Conservation (phyloP, 176 grass and related monocot genomes). For the Carex pumila region DNA sequence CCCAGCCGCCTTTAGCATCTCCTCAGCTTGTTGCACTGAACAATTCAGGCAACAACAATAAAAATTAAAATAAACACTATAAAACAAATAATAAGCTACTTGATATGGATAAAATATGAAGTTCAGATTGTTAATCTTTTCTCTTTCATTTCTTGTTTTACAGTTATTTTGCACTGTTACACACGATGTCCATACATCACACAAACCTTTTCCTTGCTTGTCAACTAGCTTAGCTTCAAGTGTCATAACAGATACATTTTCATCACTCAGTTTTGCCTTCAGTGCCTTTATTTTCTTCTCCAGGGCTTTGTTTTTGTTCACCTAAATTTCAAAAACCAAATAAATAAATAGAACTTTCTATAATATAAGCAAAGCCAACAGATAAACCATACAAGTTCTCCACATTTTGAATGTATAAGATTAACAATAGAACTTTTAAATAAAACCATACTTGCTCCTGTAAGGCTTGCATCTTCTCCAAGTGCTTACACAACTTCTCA, state of each 20-base stretch:
- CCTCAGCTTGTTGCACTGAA: conserved; percentile 43
- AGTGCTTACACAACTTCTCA: conserved; percentile 68
- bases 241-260: conserved; percentile 31
- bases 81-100: too few species aligned
- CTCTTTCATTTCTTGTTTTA: not conserved
- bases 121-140: not conserved
- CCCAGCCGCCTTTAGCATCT: conserved; percentile 36
- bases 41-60: not conserved
- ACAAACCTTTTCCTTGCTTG: conserved; percentile 63
- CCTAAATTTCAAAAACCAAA: conserved; percentile 29
- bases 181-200: not conserved
- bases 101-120: not conserved
- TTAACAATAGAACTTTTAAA: not conserved
- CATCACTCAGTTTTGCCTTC: conserved; percentile 57
- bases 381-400: not conserved
- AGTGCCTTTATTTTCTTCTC: conserved; percentile 79
- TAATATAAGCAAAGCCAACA: not conserved
- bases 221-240: conserved; percentile 51
- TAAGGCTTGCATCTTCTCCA: conserved; percentile 43
- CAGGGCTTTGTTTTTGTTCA: conserved; percentile 49
- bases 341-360: not conserved
- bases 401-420: too few species aligned
- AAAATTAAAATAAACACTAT: too few species aligned
- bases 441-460: conserved; percentile 59
- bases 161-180: not conserved